Evolutionary conservation across 441 rosid species (phyloP), one percentile per base, ranked within the genome.

Genomic region (Gossypium schwendimanii): DNA sequence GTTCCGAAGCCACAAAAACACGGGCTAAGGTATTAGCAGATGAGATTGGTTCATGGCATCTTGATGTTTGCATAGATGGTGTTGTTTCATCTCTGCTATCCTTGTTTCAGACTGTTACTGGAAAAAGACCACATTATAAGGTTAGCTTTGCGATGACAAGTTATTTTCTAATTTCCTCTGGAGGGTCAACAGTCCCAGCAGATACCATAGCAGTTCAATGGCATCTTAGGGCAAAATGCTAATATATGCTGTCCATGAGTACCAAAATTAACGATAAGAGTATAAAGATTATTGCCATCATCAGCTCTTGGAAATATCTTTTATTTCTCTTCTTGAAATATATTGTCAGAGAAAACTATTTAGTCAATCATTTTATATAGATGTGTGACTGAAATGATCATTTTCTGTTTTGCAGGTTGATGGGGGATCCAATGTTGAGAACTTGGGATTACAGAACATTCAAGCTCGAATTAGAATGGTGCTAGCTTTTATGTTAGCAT

Each of bases 401-500:
- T 45, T 64, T 31, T 86, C 77, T 52, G 33, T 80, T 77, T 57
- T 63, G 12, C 83, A 90, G 97, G 83, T 94, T 31, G 99, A 94
- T 85, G 99, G 99, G 61, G 98, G 98, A 78, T 92, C 98, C 41
- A 82, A 86, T 21, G 76, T 74, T 60, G 99, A 95, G 87, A 92
- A 92, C 80, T 84, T 95, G 67, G 99, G 99, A 31, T 81, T 92
- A 81, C 99, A 95, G 85, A 95, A 95, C 81, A 92, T 92, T 80
- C 98, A 95, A 87, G 99, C 99, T 70, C 86, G 98, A 80, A 90
- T 87, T 75, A 92, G 99, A 82, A 92, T 95, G 99, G 98, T 95
- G 65, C 78, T 95, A 72, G 96, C 98, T 39, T 95, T 91, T 81
- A 92, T 89, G 97, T 78, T 92, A 69, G 97, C 99, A 63, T 95